phyloP scores from a whole-genome alignment of 2,329 filamentous ascomycete species.

The Periconia digitata region DNA sequence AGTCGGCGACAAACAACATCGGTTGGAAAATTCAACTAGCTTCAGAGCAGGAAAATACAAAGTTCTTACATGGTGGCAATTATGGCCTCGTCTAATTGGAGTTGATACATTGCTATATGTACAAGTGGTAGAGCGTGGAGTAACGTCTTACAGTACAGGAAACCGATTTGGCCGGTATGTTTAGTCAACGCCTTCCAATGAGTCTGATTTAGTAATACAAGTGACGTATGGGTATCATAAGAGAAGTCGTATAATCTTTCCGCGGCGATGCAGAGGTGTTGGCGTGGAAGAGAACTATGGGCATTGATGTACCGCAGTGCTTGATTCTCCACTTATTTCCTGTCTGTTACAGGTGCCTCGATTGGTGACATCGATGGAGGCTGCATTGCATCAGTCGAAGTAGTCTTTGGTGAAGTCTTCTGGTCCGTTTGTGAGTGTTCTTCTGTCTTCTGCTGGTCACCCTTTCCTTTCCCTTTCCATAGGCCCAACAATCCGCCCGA shows the following conservation, averaged over 20 bases:
- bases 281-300: background rate
- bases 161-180: background rate
- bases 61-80: too few species aligned
- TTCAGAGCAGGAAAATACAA: background rate
- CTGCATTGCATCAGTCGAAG: slow-evolving; percentile 1
- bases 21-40: too few species aligned
- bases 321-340: too few species aligned
- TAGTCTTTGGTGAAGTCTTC: background rate
- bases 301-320: background rate
- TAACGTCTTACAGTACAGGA: background rate
- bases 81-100: background rate
- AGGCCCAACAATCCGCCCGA: slow-evolving; percentile 31
- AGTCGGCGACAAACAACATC: too few species aligned
- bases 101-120: background rate
- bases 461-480: slow-evolving; percentile 25
- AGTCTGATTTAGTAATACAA: background rate
- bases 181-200: background rate
- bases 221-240: slow-evolving; percentile 3
- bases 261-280: background rate
- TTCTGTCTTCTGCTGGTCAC: slow-evolving; percentile 21
- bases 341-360: background rate
- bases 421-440: slow-evolving; percentile 12
- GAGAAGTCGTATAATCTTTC: background rate
- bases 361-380: background rate
- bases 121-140: background rate